These are phyloP conservation scores for Lactuca saligna DNA, from an alignment of 129 eudicot species.

Conservation along the genomic window DNA sequence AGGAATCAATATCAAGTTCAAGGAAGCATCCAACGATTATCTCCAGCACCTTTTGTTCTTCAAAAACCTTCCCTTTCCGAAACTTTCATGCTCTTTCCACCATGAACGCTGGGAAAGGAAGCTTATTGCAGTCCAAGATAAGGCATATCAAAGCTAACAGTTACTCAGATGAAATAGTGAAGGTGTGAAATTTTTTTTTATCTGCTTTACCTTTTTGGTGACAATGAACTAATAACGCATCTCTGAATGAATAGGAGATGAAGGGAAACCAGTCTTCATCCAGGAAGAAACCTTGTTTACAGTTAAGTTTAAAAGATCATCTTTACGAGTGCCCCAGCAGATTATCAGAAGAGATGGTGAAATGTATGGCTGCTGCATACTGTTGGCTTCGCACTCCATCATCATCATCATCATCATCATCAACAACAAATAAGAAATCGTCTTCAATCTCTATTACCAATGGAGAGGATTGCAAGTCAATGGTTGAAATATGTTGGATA, in stretches of 20 bases:
- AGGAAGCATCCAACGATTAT: conserved; percentile 79
- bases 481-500: conserved; percentile 69
- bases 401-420: conserved; percentile 27
- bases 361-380: conserved; percentile 92
- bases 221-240: neutral
- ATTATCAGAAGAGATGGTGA: conserved; percentile 83
- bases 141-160: conserved; percentile 41
- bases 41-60: conserved; percentile 79
- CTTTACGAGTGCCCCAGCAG: conserved; percentile 83
- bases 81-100: conserved; percentile 55
- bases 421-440: conserved; percentile 43
- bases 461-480: conserved; percentile 39
- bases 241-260: conserved; percentile 24
- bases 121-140: conserved; percentile 44
- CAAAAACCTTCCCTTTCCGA: conserved; percentile 67
- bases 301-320: conserved; percentile 74
- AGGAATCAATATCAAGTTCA: conserved; percentile 6
- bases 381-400: conserved; percentile 64
- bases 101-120: conserved; percentile 46
- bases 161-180: conserved; percentile 32
- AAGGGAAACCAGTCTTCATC: conserved; percentile 28
- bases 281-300: conserved; percentile 28
- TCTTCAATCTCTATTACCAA: conserved; percentile 44
- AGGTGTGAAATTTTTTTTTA: conserved; percentile 52
- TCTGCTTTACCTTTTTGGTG: neutral